These are phyloP conservation scores for Globisporangium recalcitrans DNA, from an alignment of 352 stramenopile species.

Conservation along the genomic window DNA sequence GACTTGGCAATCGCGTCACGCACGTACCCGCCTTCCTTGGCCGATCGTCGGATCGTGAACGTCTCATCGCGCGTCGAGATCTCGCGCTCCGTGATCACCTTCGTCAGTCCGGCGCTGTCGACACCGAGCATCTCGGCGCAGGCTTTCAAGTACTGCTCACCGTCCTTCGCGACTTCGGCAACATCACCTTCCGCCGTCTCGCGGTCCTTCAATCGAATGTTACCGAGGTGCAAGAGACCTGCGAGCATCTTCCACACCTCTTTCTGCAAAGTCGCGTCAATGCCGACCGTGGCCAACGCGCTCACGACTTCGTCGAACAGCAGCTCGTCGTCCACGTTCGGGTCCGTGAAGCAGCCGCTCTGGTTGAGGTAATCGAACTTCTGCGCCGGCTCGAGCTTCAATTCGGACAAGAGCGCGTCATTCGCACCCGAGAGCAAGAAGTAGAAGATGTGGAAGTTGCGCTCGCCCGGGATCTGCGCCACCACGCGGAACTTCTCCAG, in stretches of 20 bases:
- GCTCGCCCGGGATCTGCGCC: slow-evolving; percentile 77
- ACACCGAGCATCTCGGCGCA: slow-evolving; percentile 71
- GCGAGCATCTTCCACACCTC: slow-evolving; percentile 75
- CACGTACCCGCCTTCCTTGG: slow-evolving; percentile 77
- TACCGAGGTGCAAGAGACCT: slow-evolving; percentile 75
- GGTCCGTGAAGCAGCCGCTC: slow-evolving; percentile 74
- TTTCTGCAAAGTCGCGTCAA: slow-evolving; percentile 61
- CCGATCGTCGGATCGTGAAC: slow-evolving; percentile 75
- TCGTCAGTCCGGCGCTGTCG: slow-evolving; percentile 48
- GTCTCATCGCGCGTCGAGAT: slow-evolving; percentile 76
- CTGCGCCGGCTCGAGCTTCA: slow-evolving; percentile 50
- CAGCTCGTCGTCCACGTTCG: slow-evolving; percentile 85
- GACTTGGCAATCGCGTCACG: slow-evolving; percentile 92
- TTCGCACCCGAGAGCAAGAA: slow-evolving; percentile 76
- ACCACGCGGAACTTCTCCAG: slow-evolving; percentile 89
- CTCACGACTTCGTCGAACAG: slow-evolving; percentile 82
- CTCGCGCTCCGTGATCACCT: slow-evolving; percentile 77
- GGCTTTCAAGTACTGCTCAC: slow-evolving; percentile 45
- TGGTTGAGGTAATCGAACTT: slow-evolving; percentile 86
- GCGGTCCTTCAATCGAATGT: slow-evolving; percentile 68
- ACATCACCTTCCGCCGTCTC: slow-evolving; percentile 78
- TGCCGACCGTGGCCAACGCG: slow-evolving; percentile 72
- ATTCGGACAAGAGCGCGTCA: slow-evolving; percentile 44
- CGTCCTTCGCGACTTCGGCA: slow-evolving; percentile 54
- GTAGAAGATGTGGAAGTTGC: slow-evolving; percentile 92